These are phyloP conservation scores for Apophysomyces ossiformis DNA, from an alignment of 371 early-diverging fungal species.

Conservation along the genomic window DNA sequence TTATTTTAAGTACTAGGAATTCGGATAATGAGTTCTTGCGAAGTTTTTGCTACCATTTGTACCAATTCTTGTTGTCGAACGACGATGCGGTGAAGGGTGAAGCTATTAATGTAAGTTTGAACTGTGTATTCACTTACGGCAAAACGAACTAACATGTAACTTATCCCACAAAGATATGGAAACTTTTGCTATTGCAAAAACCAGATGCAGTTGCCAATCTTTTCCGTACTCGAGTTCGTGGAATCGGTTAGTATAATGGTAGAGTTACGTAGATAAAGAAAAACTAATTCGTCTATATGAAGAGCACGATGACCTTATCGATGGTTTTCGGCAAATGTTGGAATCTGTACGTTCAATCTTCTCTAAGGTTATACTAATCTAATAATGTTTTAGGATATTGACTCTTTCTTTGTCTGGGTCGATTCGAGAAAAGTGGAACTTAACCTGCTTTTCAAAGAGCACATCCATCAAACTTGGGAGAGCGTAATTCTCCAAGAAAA, in stretches of 20 bases:
- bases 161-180: constrained; percentile 53
- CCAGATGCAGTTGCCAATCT: constrained; percentile 47
- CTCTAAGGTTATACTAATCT: not conserved
- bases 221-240: constrained; percentile 50
- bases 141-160: not conserved
- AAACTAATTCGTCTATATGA: not conserved
- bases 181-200: constrained; percentile 63
- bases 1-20: constrained; percentile 61
- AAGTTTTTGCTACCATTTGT: constrained; percentile 69
- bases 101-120: constrained; percentile 49
- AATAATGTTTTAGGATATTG: constrained; percentile 39
- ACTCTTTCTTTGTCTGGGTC: constrained; percentile 63
- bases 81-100: constrained; percentile 51
- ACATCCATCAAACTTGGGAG: constrained; percentile 69
- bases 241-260: constrained; percentile 36
- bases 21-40: constrained; percentile 69
- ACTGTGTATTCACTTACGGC: not conserved
- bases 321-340: constrained; percentile 63
- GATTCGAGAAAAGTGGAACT: constrained; percentile 57
- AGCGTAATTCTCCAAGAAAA: constrained; percentile 55
- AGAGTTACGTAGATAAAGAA: not conserved
- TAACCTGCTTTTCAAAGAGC: constrained; percentile 53
- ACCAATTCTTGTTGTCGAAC: constrained; percentile 51
- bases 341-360: constrained; percentile 18
- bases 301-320: constrained; percentile 65